Base-by-base conservation (phyloP, 2,329 filamentous ascomycete genomes). In the Pyrenophora seminiperda region DNA sequence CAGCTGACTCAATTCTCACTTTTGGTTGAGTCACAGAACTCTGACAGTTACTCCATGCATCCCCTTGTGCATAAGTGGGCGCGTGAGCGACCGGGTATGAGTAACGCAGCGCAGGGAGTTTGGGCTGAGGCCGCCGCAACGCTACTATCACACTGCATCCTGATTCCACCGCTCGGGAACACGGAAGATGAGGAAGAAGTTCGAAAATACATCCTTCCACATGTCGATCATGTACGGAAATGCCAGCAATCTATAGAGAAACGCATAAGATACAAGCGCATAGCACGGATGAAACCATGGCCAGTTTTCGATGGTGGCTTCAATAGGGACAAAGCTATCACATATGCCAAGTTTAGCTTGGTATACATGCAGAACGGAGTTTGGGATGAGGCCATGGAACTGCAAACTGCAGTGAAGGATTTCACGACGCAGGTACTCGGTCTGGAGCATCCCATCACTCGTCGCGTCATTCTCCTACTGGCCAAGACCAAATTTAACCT, bases 61-160 rank as follows among this genome's bases (percentile, higher is more conserved):
- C 68, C 65, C 7, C 41, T 71, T 13, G 59, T 71, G 7, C 68
- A 73, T 41, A 57, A 38, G 7, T 73, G 68, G 69, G 67, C 62
- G 3, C 53, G 69, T 22, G 64, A 69, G 36, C 53, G 68, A 32
- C 66, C 63, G 2, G 43, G 60, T 19, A 31, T 39, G 24, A 46
- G 34, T 32, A 20, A 24, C 7, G 27, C 33, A 13, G 65, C 70
- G 37, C 64, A 70, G 53, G 62, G 57, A 13, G 29, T 71, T 15
- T 72, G 68, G 66, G 64, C 49, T 44, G 47, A 67, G 51, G 65
- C 58, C 15, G 66, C 70, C 7, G 40, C 46, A 9, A 66, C 47
- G 2, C 56, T 59, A 14, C 37, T 73, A 4, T 41, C 59, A 6
- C 47, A 54, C 20, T 59, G 46, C 33, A 63, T 73, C 52, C 17